Base-by-base conservation (phyloP, 129 eudicot species). In the Tanacetum coccineum region DNA sequence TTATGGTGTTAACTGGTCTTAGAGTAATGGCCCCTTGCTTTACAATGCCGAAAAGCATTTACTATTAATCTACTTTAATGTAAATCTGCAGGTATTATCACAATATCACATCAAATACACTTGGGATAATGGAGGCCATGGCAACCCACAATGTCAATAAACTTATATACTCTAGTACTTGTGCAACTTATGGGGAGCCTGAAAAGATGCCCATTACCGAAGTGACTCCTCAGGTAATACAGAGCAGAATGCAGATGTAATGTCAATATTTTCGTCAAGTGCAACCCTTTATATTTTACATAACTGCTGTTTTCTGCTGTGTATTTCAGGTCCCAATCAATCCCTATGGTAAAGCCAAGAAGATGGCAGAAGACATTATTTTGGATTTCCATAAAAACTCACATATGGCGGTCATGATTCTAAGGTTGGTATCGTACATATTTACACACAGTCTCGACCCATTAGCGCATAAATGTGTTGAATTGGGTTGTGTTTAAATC, bases 101-200 rank as follows among this genome's bases (percentile, higher is more conserved):
- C 78, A 90, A 90, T 76, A 90, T 90, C 36, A 90, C 97, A 39
- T 87, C 97, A 32, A 90, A 90, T 71, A 90, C 95, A 6, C 67
- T 90, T 65, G 68, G 76, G 45, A 67, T 90, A 19, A 78, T 90
- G 72, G 82, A 90, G 79, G 97, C 97, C 64, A 90, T 90, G 91
- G 83, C 81, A 7, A 54, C 81, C 14, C 89, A 90, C 64, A 72
- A 76, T 2, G 87, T 90, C 14, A 81, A 74, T 9, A 90, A 95
- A 17, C 62, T 90, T 48, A 90, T 90, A 69, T 90, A 90, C 50
- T 87, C 97, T 18, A 90, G 97, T 76, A 90, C 97, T 6, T 90
- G 97, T 79, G 97, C 97, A 32, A 90, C 97, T 11, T 90, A 90
- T 55, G 97, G 97, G 15, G 97, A 90, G 71, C 97, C 97, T 42